Base-by-base conservation (phyloP, 345 rosid genomes). In the Erysimum cheiranthoides region DNA sequence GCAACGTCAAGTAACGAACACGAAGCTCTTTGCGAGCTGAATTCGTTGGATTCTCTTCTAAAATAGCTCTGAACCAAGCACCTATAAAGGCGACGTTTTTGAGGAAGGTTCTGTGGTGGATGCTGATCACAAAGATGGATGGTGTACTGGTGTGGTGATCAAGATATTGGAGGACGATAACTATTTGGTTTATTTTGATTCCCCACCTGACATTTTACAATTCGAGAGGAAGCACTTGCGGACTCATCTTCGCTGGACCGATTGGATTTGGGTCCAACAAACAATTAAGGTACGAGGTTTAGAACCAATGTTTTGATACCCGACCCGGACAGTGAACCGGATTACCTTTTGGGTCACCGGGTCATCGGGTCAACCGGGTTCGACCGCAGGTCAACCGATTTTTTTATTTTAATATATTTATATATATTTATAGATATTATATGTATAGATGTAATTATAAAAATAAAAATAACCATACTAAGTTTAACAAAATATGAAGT, bases 91-190 rank as follows among this genome's bases (percentile, higher is more conserved):
- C 3, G 35, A 66, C 27, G 58, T 25, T 39, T 82, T 86, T 12
- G 78, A 84, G 73, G 62, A 66, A 34, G 71, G 76, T 34, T 78
- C 72, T 6, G 52, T 77, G 11, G 87, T 88, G 2, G 89, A 84
- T 52, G 90, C 80, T 0, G 45, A 68, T 42, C 80, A 75, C 14
- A 78, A 66, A 39, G 84, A 85, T 46, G 88, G 84, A 6, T 88
- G 90, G 90, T 84, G 89, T 89, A 79, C 76, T 43, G 92, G 95
- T 45, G 43, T 83, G 10, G 76, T 87, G 9, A 71, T 80, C 25
- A 87, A 84, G 83, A 74, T 83, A 49, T 51, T 75, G 10, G 82
- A 82, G 1, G 51, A 62, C 8, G 82, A 80, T 0, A 82, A 71
- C 13, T 84, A 49, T 18, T 71, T 81, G 75, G 83, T 85, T 77